These are phyloP conservation scores for Rhizopogon hawkerae DNA, from an alignment of 1,284 basidiomycete species.

Conservation along the genomic window DNA sequence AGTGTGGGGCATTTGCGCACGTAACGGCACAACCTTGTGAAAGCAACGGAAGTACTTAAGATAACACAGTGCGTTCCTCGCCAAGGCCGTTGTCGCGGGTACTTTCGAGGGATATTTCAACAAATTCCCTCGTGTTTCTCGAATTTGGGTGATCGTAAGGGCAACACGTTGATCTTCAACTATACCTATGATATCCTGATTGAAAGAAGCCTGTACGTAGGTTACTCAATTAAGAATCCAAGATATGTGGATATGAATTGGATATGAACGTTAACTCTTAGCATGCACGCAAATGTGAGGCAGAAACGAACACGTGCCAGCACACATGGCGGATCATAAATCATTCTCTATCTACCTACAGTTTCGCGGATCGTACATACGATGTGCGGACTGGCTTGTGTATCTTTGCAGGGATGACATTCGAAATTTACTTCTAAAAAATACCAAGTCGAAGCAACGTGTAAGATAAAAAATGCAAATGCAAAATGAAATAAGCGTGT, in stretches of 20 bases:
- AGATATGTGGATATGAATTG: too few species aligned
- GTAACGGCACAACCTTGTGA: neutral
- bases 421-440: neutral
- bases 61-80: neutral
- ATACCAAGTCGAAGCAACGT: too few species aligned
- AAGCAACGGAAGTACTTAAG: neutral
- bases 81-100: neutral
- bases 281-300: neutral
- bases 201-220: too few species aligned
- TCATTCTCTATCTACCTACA: neutral
- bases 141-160: neutral
- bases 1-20: neutral
- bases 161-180: neutral
- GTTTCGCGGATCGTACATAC: neutral
- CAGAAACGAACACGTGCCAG: neutral
- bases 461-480: neutral
- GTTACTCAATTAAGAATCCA: neutral
- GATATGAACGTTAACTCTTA: too few species aligned
- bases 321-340: neutral
- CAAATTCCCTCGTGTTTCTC: neutral
- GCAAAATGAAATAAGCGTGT: too few species aligned
- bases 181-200: too few species aligned
- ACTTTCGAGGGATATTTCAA: neutral
- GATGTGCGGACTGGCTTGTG: too few species aligned
- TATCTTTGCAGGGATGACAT: neutral